Base-by-base conservation (phyloP, 2,329 filamentous ascomycete genomes). In the Fusarium phyllophilum region DNA sequence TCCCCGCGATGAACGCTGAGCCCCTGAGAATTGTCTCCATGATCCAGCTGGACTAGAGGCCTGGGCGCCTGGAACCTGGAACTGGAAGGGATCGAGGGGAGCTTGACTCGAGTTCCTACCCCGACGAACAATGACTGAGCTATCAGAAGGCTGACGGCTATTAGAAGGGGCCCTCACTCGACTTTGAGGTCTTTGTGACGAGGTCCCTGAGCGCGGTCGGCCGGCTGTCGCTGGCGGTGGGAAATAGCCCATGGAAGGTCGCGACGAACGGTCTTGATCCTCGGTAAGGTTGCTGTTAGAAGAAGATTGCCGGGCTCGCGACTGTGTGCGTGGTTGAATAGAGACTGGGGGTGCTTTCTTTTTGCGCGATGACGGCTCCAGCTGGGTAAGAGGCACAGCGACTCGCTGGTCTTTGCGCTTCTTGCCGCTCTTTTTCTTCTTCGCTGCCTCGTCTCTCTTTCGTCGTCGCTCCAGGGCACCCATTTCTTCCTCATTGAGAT, bases 401-500 rank as follows among this genome's bases (percentile, higher is more conserved):
- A 89, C 82, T 31, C 88, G 85, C 62, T 86, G 82, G 61, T 86
- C 83, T 74, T 83, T 85, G 49, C 80, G 80, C 76, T 82, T 82
- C 77, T 79, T 85, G 73, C 81, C 79, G 49, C 80, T 81, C 46
- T 79, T 71, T 46, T 79, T 70, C 52, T 80, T 78, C 41, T 76
- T 79, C 68, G 79, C 80, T 45, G 83, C 81, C 59, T 85, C 83
- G 39, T 85, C 85, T 75, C 91, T 89, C 80, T 90, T 89, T 71
- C 89, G 85, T 77, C 88, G 87, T 72, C 91, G 89, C 79, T 96
- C 92, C 75, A 97, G 86, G 52, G 94, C 95, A 70, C 92, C 92
- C 76, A 97, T 86, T 82, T 98, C 95, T 61, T 93, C 90, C 78
- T 91, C 89, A 76, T 89, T 94, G 72, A 98, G 88, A 80, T 92